Base-by-base conservation (phyloP, 139 green algal species). In the Chlamydomonas schloesseri region DNA sequence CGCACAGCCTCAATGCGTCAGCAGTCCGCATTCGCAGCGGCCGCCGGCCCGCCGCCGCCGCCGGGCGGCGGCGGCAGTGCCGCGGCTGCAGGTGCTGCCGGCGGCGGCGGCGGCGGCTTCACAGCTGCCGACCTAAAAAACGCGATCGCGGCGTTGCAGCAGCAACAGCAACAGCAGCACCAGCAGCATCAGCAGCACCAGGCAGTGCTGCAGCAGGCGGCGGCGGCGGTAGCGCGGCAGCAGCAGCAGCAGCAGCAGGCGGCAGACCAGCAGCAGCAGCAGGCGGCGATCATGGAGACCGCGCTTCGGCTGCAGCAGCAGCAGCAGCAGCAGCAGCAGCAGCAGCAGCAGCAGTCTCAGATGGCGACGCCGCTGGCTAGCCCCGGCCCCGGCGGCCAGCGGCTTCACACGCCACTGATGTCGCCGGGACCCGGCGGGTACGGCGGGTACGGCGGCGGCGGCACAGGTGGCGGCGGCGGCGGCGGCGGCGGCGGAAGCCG, bases 121-220 rank as follows among this genome's bases (percentile, higher is more conserved):
- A 71, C 36, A 28, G n/a, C 69, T 8, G 33, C 69, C 23, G 81
- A 87, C 2, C 70, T 81, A 0, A 57, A 72, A 4, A 60, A 53
- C 53, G 80, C 68, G 0, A 78, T 84, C 33, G 75, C 83, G 9
- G 83, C 64, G 4, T 67, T 78, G 4, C 62, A 83, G 74, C 42
- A 78, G 9, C 36, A 82, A 34, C 81, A 69, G 3, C 53, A 74
- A 37, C 46, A 65, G 8, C 46, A 60, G 24, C 70, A 60, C 0
- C 70, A 79, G 23, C 69, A 71, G 20, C 68, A 71, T 0, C 70
- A 79, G 23, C 69, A 71, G 20, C 68, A 71, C 11, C 70, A 72
- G 29, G 42, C 57, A 50, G 65, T 78, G 47, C 65, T 65, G 20
- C 10, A 26, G 34, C 37, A 67, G 42, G 14, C 29, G 24, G 60